Base-by-base conservation (phyloP, 148 eudicot genomes). In the Silene conica region DNA sequence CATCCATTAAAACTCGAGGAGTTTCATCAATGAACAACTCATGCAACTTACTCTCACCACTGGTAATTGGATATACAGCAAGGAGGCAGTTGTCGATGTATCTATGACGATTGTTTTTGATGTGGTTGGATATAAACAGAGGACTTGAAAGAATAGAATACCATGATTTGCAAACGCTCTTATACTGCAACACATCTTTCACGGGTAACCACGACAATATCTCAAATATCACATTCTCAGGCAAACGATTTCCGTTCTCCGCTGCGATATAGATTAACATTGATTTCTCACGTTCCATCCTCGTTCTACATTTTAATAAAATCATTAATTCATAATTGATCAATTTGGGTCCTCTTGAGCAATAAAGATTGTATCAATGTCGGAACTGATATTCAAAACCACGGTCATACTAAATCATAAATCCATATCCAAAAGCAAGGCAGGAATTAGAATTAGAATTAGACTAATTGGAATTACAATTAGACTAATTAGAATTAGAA, bases 131-230 rank as follows among this genome's bases (percentile, higher is more conserved):
- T 16, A 57, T 8, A 45, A 71, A 71, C 15, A 58, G 8, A 71
- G 74, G 64, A 31, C 64, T 71, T 9, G 74, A 28, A 34, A 71
- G 57, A 3, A 71, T 28, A 34, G 65, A 20, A 34, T 34, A 34
- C 74, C 74, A 71, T 71, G 52, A 71, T 38, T 57, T 71, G 65
- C 52, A 57, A 16, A 71, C 64, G 18, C 25, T 71, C 23, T 71
- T 71, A 21, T 12, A 71, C 54, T 38, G 65, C 31, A 71, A 57
- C 23, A 71, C 9, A 1, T 56, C 74, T 58, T 71, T 71, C 3
- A 58, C 74, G 2, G 74, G 54, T 28, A 71, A 31, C 63, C 64
- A 71, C 0, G 74, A 58, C 50, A 71, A 58, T 57, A 71, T 71
- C 52, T 57, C 74, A 19, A 31, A 6, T 16, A 71, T 8, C 28